Conservation (phyloP, 306 rosid genomes). For the Echinosophora koreensis region DNA sequence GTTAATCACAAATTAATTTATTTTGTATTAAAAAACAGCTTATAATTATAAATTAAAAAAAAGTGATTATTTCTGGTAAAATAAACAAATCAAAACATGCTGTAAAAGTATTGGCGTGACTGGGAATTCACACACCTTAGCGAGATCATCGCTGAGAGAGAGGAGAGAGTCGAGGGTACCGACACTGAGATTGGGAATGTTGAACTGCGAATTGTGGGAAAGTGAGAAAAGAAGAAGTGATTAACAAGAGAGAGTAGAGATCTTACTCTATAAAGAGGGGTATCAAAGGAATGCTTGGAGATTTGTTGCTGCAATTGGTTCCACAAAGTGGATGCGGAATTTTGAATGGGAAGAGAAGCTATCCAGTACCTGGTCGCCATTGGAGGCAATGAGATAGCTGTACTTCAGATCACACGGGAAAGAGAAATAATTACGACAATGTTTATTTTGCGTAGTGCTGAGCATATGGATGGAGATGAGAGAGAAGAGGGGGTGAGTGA, state of each 20-base stretch:
- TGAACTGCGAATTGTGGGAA: constrained; percentile 59
- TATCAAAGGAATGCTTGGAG: constrained; percentile 96
- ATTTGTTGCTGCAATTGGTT: constrained; percentile 79
- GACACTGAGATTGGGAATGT: constrained; percentile 86
- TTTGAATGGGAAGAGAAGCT: constrained; percentile 83
- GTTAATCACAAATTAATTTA: too few relatives aligned
- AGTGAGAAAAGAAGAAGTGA: constrained; percentile 11
- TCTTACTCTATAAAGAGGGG: constrained; percentile 83
- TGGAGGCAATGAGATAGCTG: neutral
- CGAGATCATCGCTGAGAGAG: constrained; percentile 96
- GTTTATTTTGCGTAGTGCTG: too few relatives aligned
- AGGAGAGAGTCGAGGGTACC: constrained; percentile 98
- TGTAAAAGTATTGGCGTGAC: too few relatives aligned
- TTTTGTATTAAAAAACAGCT: too few relatives aligned
- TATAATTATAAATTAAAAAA: too few relatives aligned
- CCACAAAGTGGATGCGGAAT: constrained; percentile 78
- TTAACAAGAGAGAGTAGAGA: neutral
- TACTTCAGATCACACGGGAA: too few relatives aligned
- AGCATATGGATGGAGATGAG: too few relatives aligned
- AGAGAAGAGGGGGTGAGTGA: too few relatives aligned
- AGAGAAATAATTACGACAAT: too few relatives aligned
- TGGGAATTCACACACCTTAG: constrained; percentile 61
- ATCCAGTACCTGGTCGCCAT: constrained; percentile 95
- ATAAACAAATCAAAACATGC: too few relatives aligned
- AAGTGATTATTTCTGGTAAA: too few relatives aligned